These are phyloP conservation scores for Stephania yunnanensis DNA, from an alignment of 164 flowering plant genomes.

Conservation along the genomic window DNA sequence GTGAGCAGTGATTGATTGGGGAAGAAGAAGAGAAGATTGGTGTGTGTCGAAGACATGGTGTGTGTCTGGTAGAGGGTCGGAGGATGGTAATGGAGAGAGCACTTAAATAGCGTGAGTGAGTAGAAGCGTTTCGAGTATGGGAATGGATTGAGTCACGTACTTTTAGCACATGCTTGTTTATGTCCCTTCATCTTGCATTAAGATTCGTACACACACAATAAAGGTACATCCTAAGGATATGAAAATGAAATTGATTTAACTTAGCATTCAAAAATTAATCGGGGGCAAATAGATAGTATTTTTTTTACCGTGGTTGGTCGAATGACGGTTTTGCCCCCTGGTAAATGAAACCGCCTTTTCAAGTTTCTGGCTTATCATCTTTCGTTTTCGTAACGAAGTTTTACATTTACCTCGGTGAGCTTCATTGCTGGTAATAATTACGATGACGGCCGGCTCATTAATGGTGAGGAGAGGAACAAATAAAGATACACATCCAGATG, in stretches of 20 bases:
- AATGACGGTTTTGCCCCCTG: background rate
- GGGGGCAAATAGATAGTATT: background rate
- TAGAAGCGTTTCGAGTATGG: background rate
- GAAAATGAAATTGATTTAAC: background rate
- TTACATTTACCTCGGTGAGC: background rate
- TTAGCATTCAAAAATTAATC: background rate
- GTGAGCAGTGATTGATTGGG: slow-evolving; percentile 8
- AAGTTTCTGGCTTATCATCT: background rate
- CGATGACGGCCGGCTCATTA: background rate
- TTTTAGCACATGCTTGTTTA: no score
- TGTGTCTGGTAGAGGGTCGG: background rate
- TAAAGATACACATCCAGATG: background rate
- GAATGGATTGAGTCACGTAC: no score
- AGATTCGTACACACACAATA: no score
- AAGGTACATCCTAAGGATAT: no score
- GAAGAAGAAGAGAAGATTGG: slow-evolving; percentile 8
- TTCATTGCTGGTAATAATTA: background rate
- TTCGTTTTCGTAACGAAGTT: slow-evolving; percentile 2
- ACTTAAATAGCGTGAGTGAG: background rate
- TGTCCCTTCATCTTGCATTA: no score
- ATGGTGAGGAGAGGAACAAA: background rate
- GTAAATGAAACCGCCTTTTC: background rate
- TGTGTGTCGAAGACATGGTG: background rate
- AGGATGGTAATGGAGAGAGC: background rate
- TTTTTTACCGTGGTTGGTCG: background rate